phyloP scores from a whole-genome alignment of 1,139 yeast species.

The Suhomyces chickasaworum region DNA sequence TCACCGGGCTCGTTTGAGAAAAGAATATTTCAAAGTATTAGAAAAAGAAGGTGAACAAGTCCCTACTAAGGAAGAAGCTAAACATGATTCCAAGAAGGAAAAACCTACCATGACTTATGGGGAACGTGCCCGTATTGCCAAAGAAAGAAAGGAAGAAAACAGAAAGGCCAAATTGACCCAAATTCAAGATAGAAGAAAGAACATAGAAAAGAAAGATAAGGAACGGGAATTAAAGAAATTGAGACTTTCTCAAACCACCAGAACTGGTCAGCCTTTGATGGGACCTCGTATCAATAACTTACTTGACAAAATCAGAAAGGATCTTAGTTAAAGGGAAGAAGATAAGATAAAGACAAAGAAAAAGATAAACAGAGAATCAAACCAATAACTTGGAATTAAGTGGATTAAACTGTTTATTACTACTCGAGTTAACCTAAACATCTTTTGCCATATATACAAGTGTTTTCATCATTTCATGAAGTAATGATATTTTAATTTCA shows the following conservation, averaged over 20 bases:
- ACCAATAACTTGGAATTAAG: no score
- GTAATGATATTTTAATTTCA: no score
- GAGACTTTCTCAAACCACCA: slow-evolving; percentile 59
- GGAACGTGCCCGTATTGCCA: slow-evolving; percentile 50
- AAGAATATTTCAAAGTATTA: slow-evolving; percentile 76
- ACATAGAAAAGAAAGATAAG: slow-evolving; percentile 20
- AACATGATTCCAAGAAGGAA: slow-evolving; percentile 20
- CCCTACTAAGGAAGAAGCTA: slow-evolving; percentile 25
- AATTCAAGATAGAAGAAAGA: slow-evolving; percentile 21
- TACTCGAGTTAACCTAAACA: not conserved
- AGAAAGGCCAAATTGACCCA: slow-evolving; percentile 30
- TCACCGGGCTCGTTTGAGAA: slow-evolving; percentile 82
- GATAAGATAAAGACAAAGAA: no score
- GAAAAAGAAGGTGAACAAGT: slow-evolving; percentile 65
- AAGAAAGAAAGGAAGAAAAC: slow-evolving; percentile 26
- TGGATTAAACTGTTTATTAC: no score
- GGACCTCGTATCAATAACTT: slow-evolving; percentile 83
- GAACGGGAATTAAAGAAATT: slow-evolving; percentile 51
- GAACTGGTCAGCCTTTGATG: slow-evolving; percentile 85
- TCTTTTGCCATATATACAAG: not conserved
- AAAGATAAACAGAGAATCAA: no score
- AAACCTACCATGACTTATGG: slow-evolving; percentile 33
- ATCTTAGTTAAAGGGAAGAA: slow-evolving; percentile 28
- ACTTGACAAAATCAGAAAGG: slow-evolving; percentile 71
- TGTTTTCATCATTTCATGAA: no score